Base-by-base conservation (phyloP, 2,329 filamentous ascomycete species). In the Hypoxylon sp. region DNA sequence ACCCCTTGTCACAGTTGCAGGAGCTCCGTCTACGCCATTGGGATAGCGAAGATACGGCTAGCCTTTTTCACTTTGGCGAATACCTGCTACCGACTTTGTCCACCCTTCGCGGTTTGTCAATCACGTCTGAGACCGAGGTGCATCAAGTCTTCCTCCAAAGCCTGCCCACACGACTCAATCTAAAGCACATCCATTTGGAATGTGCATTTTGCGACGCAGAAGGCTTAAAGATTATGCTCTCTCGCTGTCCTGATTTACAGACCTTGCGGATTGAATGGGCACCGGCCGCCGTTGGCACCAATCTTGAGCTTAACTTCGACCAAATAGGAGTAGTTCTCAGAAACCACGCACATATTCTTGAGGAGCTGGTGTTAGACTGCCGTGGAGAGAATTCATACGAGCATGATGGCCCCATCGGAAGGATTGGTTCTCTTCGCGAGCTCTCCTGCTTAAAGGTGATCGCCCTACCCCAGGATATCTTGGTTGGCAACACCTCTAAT, bases 351-450 rank as follows among this genome's bases (percentile, higher is more conserved):
- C 38, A 21, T 19, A 43, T 21, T 19, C 38, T 43, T 17, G 38
- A 43, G 38, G 17, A 43, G 17, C 21, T 43, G 17, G 9, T 21
- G 38, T 11, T 43, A 21, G n/a, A 43, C 17, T 43, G 6, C 38
- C n/a, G 38, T n/a, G n/a, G 19, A 19, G 38, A 21, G 3, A 5
- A 5, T 21, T 2, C 17, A 1, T 43, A 21, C 17, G 17, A 41
- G 5, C 10, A 21, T 4, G 17, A 5, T 4, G 38, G 11, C 7
- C 7, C 3, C 17, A 21, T 11, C 5, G 38, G 38, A 41, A 41
- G n/a, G 38, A 43, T 43, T 19, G 38, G 38, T 43, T 43, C 38
- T 4, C 38, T 43, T 43, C 38, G 38, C 38, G 17, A 43, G 38
- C 38, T 43, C n/a, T 21, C 38, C 17, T 21, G 17, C 38, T 43